Evolutionary conservation across 768 basidiomycete genomes (phyloP).

Genomic region (Lenzites betulinus): DNA sequence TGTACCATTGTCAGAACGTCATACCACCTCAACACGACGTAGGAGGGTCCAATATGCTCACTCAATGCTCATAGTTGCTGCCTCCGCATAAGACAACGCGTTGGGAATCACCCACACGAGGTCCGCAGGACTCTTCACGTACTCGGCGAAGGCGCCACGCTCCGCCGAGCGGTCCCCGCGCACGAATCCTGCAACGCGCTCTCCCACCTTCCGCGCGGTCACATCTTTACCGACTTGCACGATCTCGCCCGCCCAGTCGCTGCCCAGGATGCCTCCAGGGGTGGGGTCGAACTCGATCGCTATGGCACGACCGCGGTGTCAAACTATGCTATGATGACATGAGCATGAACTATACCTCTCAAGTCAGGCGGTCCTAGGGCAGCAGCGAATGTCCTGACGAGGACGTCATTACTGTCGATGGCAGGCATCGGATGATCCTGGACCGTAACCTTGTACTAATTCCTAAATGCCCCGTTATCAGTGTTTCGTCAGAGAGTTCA

Average conservation of each 20-base stretch:
- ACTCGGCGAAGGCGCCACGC: slow-evolving; percentile 34
- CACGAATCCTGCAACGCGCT: slow-evolving; percentile 31
- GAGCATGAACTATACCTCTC: slow-evolving; percentile 19
- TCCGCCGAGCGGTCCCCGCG: slow-evolving; percentile 28
- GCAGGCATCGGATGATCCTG: slow-evolving; percentile 26
- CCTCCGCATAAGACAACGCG: slow-evolving; percentile 24
- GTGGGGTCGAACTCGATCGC: neutral
- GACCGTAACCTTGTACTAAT: neutral
- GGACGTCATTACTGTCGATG: slow-evolving; percentile 28
- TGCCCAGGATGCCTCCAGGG: slow-evolving; percentile 3
- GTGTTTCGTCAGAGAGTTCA: no score
- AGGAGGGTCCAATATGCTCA: neutral
- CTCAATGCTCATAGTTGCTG: slow-evolving; percentile 20
- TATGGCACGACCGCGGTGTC: neutral
- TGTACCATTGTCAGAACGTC: no score
- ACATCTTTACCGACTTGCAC: slow-evolving; percentile 19
- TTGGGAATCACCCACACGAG: slow-evolving; percentile 26
- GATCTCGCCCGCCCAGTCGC: slow-evolving; percentile 15
- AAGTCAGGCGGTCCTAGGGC: slow-evolving; percentile 32
- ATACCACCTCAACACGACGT: no score
- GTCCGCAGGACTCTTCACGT: slow-evolving; percentile 26
- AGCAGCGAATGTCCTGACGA: slow-evolving; percentile 28
- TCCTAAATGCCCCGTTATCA: no score
- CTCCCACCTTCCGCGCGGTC: slow-evolving; percentile 24
- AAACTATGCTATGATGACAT: no score